A percentile compares a stretch with the other conserved stretches of the same genome.
Evolutionary conservation across 257 asterid genomes (phyloP).

Genomic region (Dorcoceras hygrometricum): DNA sequence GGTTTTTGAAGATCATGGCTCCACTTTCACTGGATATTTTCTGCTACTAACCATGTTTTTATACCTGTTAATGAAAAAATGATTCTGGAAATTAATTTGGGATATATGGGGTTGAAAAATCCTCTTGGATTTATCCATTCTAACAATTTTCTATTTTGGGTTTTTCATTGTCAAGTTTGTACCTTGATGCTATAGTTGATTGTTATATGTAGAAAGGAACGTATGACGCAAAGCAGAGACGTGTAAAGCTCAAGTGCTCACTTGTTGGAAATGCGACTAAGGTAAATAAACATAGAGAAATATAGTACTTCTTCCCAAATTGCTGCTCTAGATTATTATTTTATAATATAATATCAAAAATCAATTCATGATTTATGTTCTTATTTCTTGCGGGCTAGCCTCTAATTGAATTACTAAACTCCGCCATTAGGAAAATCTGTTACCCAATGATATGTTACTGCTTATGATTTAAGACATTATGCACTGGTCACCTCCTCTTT

Average conservation of each 20-base stretch:
- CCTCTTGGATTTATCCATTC: not conserved
- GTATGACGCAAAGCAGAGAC: constrained; percentile 39
- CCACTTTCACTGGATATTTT: constrained; percentile 3
- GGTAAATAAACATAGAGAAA: constrained; percentile 30
- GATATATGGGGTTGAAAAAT: too few species aligned
- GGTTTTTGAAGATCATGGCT: not conserved
- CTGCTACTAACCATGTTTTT: not conserved
- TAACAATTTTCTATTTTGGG: not conserved
- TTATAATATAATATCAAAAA: not conserved
- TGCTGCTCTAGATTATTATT: not conserved
- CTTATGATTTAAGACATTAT: not conserved
- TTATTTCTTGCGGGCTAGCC: not conserved
- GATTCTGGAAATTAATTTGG: not conserved
- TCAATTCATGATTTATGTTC: not conserved
- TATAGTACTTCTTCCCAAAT: not conserved
- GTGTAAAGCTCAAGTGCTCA: constrained; percentile 48
- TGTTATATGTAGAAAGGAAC: constrained; percentile 47
- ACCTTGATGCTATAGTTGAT: constrained; percentile 1
- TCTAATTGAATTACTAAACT: not conserved
- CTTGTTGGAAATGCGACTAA: constrained; percentile 73
- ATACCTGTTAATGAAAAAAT: not conserved
- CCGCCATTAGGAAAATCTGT: not conserved
- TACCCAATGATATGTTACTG: not conserved
- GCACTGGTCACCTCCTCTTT: not conserved
- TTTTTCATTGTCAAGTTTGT: not conserved